phyloP scores from a whole-genome alignment of 2,329 filamentous ascomycete species.

The Graphilbum sp. region DNA sequence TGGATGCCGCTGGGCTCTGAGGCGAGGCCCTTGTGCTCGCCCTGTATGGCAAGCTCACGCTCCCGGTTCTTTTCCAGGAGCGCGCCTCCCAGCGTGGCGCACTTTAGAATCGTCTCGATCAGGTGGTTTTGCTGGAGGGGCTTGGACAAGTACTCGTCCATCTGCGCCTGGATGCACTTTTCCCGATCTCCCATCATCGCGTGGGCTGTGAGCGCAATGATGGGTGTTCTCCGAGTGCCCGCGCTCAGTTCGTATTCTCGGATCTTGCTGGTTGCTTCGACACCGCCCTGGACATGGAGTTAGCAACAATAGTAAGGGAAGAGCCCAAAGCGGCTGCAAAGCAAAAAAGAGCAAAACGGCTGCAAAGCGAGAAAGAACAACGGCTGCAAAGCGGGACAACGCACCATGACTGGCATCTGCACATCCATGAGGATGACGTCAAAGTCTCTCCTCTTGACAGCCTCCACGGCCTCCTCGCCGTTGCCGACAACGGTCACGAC shows the following conservation, averaged over 20 bases:
- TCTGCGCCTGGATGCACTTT: conserved; percentile 95
- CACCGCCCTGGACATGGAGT: conserved; percentile 50
- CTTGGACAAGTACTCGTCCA: conserved; percentile 98
- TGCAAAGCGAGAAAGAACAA: too few relatives aligned
- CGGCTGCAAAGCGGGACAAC: too few relatives aligned
- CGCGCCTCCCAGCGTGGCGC: conserved; percentile 75
- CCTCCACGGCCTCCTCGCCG: conserved; percentile 80
- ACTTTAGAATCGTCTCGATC: conserved; percentile 57
- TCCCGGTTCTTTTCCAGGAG: conserved; percentile 62
- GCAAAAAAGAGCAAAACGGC: too few relatives aligned
- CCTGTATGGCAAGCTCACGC: conserved; percentile 29
- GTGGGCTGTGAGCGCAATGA: conserved; percentile 92
- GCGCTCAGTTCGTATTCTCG: conserved; percentile 81
- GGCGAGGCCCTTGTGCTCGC: conserved; percentile 14
- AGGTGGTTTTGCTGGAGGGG: conserved; percentile 14
- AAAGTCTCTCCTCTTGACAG: conserved; percentile 82
- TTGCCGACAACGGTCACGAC: conserved; percentile 88
- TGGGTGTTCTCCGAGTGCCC: conserved; percentile 70
- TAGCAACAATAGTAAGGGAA: conserved; percentile 3
- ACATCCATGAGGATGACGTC: conserved; percentile 99
- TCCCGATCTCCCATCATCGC: conserved; percentile 97
- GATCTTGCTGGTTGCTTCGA: conserved; percentile 93
- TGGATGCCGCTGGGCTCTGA: not conserved
- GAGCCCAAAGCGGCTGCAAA: too few relatives aligned
- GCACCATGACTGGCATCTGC: conserved; percentile 97